These are phyloP conservation scores for Candida insectalens DNA, from an alignment of 805 yeast species.

Conservation along the genomic window DNA sequence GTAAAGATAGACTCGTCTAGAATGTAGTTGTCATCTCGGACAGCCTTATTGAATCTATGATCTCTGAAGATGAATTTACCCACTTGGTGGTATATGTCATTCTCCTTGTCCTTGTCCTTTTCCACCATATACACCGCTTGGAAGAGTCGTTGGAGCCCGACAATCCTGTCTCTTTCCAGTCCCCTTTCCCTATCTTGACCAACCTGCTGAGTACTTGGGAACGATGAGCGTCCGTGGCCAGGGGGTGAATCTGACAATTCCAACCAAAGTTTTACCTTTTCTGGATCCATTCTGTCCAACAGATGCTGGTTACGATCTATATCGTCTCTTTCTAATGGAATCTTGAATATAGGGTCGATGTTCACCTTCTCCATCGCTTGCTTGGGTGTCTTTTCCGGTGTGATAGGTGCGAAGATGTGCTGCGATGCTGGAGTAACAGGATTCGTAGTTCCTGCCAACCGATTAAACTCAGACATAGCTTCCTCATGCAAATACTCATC, in stretches of 20 bases:
- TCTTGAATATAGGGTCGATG: slow-evolving; percentile 20
- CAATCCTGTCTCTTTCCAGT: slow-evolving; percentile 21
- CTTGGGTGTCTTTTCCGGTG: slow-evolving; percentile 18
- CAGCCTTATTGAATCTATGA: slow-evolving; percentile 27
- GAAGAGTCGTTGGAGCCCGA: slow-evolving; percentile 33
- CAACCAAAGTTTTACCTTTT: slow-evolving; percentile 20
- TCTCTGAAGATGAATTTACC: slow-evolving; percentile 38
- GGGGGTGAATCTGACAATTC: slow-evolving; percentile 34
- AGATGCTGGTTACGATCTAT: slow-evolving; percentile 5
- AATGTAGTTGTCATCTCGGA: slow-evolving; percentile 10
- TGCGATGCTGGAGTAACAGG: background rate
- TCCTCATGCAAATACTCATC: slow-evolving; percentile 11
- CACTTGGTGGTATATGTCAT: slow-evolving; percentile 18
- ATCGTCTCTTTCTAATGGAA: slow-evolving; percentile 15
- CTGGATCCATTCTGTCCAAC: slow-evolving; percentile 10
- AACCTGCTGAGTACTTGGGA: slow-evolving; percentile 47
- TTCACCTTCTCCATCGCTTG: slow-evolving; percentile 13
- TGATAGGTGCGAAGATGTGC: slow-evolving; percentile 3
- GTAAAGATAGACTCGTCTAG: slow-evolving; percentile 6
- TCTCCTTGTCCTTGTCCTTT: slow-evolving; percentile 1
- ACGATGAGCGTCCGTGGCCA: slow-evolving; percentile 50
- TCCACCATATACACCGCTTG: slow-evolving; percentile 28
- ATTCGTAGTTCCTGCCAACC: slow-evolving; percentile 11
- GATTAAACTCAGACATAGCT: slow-evolving; percentile 15
- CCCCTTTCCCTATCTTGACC: slow-evolving; percentile 24